phyloP scores from a whole-genome alignment of 2,329 filamentous ascomycete species.

The Penicillium hordei region DNA sequence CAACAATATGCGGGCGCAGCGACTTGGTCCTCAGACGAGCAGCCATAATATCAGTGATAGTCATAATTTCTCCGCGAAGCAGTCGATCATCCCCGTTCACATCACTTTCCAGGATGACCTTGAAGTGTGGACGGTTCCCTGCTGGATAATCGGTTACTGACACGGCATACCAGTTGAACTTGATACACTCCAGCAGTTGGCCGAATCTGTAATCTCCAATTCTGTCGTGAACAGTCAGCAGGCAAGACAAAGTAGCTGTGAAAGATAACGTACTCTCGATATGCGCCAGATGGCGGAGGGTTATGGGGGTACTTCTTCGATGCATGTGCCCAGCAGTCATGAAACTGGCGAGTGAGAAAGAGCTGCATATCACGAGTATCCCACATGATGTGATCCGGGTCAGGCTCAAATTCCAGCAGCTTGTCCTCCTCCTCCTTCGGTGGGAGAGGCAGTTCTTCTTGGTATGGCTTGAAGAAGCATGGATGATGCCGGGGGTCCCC shows the following conservation, averaged over 20 bases:
- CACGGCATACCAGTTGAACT: background rate
- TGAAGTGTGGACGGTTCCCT: background rate
- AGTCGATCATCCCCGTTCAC: background rate
- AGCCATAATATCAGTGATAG: background rate
- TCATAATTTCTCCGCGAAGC: slow-evolving; percentile 1
- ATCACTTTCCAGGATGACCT: background rate
- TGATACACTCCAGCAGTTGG: background rate
- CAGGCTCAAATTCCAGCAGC: background rate
- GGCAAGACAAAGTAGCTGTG: background rate
- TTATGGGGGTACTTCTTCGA: background rate
- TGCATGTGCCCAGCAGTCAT: background rate
- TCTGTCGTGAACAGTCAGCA: background rate
- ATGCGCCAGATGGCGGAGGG: background rate
- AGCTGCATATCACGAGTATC: background rate
- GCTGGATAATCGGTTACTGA: background rate
- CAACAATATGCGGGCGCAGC: background rate
- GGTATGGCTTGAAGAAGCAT: background rate
- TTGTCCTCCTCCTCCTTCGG: background rate
- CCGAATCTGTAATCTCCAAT: background rate
- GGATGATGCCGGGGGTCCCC: background rate
- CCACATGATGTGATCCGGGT: background rate
- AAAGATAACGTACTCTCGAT: background rate
- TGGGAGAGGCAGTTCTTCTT: background rate
- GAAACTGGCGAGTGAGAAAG: background rate
- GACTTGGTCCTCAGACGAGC: background rate